Percentiles rank a stretch among this genome's conserved stretches.
These are phyloP conservation scores for Pestalotiopsis fici DNA, from an alignment of 2,329 filamentous ascomycete genomes.

Conservation along the genomic window DNA sequence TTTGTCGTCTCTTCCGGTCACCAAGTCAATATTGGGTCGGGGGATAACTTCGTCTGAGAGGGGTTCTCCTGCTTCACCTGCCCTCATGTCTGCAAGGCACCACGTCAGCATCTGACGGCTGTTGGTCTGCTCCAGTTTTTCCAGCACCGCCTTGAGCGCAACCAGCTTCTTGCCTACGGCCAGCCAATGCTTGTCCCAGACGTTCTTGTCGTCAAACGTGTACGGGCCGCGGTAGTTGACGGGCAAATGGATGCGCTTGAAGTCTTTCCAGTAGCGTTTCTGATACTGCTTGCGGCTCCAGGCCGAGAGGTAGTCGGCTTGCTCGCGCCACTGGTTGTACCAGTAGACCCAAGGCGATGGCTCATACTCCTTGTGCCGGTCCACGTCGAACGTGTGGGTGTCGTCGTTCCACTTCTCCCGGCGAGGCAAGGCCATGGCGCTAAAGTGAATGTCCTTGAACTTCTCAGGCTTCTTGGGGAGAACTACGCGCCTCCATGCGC, in stretches of 20 bases:
- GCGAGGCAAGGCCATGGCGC: slow-evolving; percentile 17
- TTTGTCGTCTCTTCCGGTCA: background rate
- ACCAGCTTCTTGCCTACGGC: slow-evolving; percentile 26
- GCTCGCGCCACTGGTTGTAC: slow-evolving; percentile 24
- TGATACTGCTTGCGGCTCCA: slow-evolving; percentile 22
- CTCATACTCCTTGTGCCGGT: slow-evolving; percentile 20
- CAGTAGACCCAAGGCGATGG: slow-evolving; percentile 31
- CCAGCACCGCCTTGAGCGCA: slow-evolving; percentile 22
- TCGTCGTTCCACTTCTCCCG: background rate
- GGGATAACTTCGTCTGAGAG: slow-evolving; percentile 9
- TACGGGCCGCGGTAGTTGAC: slow-evolving; percentile 31
- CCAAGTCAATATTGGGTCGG: background rate
- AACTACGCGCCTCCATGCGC: slow-evolving; percentile 36
- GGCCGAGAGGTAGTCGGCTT: slow-evolving; percentile 20
- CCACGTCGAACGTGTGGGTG: background rate
- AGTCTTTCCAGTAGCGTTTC: slow-evolving; percentile 18
- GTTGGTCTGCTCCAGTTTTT: slow-evolving; percentile 13
- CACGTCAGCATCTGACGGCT: slow-evolving; percentile 27
- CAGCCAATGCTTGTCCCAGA: slow-evolving; percentile 30
- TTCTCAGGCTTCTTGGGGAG: slow-evolving; percentile 30
- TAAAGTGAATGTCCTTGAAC: slow-evolving; percentile 23
- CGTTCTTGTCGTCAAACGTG: slow-evolving; percentile 22
- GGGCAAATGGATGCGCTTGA: slow-evolving; percentile 23
- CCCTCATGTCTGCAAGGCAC: slow-evolving; percentile 17
- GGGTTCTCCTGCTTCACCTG: background rate